Percentiles rank a stretch among this genome's conserved stretches.
Conservation (phyloP, 495 filamentous ascomycete genomes). For the Penicillium macrosclerotiorum region DNA sequence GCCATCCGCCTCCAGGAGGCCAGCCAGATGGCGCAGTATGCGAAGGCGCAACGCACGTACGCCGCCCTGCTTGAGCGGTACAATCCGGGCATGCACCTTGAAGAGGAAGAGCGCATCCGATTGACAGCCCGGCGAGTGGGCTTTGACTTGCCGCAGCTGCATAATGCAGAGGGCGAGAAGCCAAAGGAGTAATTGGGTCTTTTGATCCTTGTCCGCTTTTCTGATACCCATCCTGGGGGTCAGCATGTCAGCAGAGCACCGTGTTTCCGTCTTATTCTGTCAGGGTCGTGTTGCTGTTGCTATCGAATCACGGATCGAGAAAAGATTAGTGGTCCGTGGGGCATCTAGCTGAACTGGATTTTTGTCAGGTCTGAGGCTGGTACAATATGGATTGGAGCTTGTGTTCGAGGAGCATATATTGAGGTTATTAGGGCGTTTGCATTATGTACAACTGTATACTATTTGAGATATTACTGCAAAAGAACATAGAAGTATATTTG, state of each 20-base stretch:
- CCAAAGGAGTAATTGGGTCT: conserved; percentile 7
- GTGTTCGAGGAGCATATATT: conserved; percentile 4
- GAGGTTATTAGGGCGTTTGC: conserved; percentile 9
- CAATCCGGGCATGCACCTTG: conserved; percentile 83
- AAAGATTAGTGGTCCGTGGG: no score
- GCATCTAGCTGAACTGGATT: no score
- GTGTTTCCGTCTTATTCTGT: no score
- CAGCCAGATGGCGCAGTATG: conserved; percentile 75
- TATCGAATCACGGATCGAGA: no score
- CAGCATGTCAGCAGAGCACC: neutral
- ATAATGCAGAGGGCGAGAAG: conserved; percentile 21
- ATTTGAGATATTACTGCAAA: conserved; percentile 6
- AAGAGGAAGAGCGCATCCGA: conserved; percentile 78
- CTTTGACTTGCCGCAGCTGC: conserved; percentile 68
- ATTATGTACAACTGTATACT: conserved; percentile 11
- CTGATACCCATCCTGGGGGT: neutral
- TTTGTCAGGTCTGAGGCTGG: no score
- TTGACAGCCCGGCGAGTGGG: conserved; percentile 86
- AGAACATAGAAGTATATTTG: conserved; percentile 1
- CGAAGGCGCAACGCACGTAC: conserved; percentile 80
- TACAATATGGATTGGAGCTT: no score
- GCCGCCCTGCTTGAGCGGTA: conserved; percentile 79
- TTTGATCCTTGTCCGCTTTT: neutral
- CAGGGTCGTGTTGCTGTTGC: no score
- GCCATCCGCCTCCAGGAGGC: conserved; percentile 52